Evolutionary conservation across 2,329 filamentous ascomycete species (phyloP), one percentile per base, ranked within the genome.

Genomic region (Penicillium sp.): DNA sequence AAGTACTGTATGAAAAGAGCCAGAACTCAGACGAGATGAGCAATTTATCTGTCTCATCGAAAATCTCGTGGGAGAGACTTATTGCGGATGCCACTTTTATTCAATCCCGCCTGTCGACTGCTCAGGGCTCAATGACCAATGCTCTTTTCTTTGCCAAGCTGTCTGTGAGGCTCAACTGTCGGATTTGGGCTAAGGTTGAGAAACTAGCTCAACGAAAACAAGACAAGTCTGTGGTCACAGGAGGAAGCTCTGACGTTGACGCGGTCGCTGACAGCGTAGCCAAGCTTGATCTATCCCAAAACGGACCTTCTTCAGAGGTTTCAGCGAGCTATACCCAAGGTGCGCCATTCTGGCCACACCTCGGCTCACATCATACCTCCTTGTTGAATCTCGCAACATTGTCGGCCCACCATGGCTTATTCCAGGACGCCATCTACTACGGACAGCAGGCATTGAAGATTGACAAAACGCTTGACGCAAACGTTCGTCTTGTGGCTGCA

Each of bases 371-470:
- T 21, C 87, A 92, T 65, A 83, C 85, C 29, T 86, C 87, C 55
- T 79, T 96, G 14, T 75, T 87, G 58, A 87, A 92, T 56, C 83
- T 96, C 3, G 91, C 91, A 0, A 83, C 84, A 4, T 79, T 96
- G 1, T 96, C 93, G 65, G 86, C 89, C 1, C 89, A 96, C 62
- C 84, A 95, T 61, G 95, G 95, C 27, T 84, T 96, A 75, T 91
- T 92, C 62, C 87, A 91, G 58, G 93, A 98, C 71, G 93, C 93
- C 2, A 77, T 93, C 0, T 95, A 93, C 70, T 96, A 96, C 64
- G 88, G 89, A 1, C 89, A 97, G 64, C 90, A 95, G 66, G 92
- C 92, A 0, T 80, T 89, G 53, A 91, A 89, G 67, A 84, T 96
- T 58, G 90, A 90, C 22, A 81, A 83, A 57, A 85, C 83, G n/a